phyloP scores from a whole-genome alignment of 2,329 filamentous ascomycete genomes.

The Monilinia polystroma region DNA sequence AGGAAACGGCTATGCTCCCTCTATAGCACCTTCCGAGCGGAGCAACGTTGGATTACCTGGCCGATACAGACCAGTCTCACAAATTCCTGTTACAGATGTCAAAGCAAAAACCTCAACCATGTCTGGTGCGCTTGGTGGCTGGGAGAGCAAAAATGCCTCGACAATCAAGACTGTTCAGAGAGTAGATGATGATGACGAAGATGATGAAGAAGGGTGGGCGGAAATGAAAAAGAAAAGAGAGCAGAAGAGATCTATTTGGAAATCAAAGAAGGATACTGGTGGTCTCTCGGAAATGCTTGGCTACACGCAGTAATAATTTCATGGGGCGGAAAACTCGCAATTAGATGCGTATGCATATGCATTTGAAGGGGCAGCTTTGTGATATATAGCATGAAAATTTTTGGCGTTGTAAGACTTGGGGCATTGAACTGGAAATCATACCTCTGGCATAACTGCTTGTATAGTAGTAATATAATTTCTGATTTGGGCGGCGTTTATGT shows the following conservation, averaged over 20 bases:
- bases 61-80: constrained; percentile 86
- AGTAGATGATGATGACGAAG: constrained; percentile 50
- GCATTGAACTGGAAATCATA: constrained; percentile 23
- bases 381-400: constrained; percentile 25
- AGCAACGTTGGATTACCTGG: constrained; percentile 90
- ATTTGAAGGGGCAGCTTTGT: constrained; percentile 16
- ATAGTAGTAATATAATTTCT: constrained; percentile 26
- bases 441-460: constrained; percentile 23
- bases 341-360: constrained; percentile 26
- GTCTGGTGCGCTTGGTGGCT: constrained; percentile 36
- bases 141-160: constrained; percentile 43
- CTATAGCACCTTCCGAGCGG: constrained; percentile 91
- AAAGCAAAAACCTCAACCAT: constrained; percentile 39
- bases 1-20: constrained; percentile 71
- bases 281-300: constrained; percentile 39
- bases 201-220: constrained; percentile 68
- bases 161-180: constrained; percentile 45
- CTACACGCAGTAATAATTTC: constrained; percentile 32
- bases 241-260: constrained; percentile 66
- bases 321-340: constrained; percentile 22
- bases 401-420: constrained; percentile 26
- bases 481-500: constrained; percentile 16
- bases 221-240: constrained; percentile 69
- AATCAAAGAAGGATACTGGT: constrained; percentile 53
- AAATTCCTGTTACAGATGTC: constrained; percentile 47